Evolutionary conservation across 805 yeast genomes (phyloP), one percentile per base, ranked within the genome.

Genomic region (Clavispora vitiphila): DNA sequence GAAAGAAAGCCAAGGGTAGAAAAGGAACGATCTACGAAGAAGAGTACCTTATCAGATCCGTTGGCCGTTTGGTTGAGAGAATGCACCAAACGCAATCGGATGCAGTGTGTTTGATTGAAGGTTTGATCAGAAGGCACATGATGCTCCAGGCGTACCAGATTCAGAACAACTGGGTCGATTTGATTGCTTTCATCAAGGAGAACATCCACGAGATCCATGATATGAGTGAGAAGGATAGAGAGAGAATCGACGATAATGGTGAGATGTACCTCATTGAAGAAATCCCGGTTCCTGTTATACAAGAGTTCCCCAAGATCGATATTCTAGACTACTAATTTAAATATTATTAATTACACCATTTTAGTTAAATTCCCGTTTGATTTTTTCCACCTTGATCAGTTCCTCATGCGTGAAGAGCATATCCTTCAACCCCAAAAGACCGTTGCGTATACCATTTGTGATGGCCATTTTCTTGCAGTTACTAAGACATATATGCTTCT

Each of bases 21-120:
- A 93, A 93, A 68, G 98, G 98, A 36, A 91, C 97, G 6, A 85
- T 93, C 16, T 93, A 93, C 57, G 99, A 93, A 62, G 99, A 93
- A 61, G 98, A 93, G 61, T 93, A 93, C 61, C 76, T 93, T 42
- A 82, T 93, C 37, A 80, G 78, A 52, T 90, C 97, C 3, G 80
- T 87, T 44, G 93, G 96, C 4, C 80, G 99, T 58, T 73, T 93
- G 59, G 64, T 88, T 25, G 97, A 88, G 41, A 78, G 99, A 53
- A 64, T 93, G 43, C 76, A 78, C 35, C 80, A 77, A 50, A 84
- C 96, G 0, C 76, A 78, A 50, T 70, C 78, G 0, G 99, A 93
- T 55, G 90, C 93, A 2, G 54, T 75, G 16, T 74, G 75, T 47
- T 71, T 93, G 47, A 76, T 89, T 30, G 91, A 84, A 49, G 91